Percentiles rank a stretch among this genome's conserved stretches.
These are phyloP conservation scores for Clonostachys byssicola DNA, from an alignment of 2,329 filamentous ascomycete genomes.

Conservation along the genomic window DNA sequence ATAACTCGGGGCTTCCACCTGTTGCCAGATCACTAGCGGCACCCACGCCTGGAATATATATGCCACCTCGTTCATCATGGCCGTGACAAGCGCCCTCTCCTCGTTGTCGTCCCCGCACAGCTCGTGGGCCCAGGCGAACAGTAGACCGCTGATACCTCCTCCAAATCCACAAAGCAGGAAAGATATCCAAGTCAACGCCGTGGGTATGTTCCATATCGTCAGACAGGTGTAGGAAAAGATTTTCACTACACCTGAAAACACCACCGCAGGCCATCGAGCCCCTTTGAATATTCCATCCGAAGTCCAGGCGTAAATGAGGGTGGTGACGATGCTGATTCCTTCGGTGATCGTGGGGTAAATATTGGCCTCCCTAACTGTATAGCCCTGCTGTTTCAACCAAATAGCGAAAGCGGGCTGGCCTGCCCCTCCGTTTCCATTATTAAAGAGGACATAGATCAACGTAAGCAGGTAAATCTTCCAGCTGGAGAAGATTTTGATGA, in stretches of 20 bases:
- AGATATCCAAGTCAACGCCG: constrained; percentile 59
- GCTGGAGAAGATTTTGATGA: constrained; percentile 55
- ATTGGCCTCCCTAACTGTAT: constrained; percentile 37
- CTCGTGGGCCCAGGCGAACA: constrained; percentile 44
- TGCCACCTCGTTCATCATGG: constrained; percentile 64
- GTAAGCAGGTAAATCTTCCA: constrained; percentile 63
- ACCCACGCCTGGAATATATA: constrained; percentile 69
- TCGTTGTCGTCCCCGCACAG: constrained; percentile 51
- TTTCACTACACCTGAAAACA: constrained; percentile 45
- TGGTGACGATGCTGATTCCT: constrained; percentile 50
- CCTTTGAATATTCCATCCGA: constrained; percentile 58
- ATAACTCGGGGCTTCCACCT: constrained; percentile 57
- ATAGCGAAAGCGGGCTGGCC: constrained; percentile 51
- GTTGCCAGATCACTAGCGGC: constrained; percentile 62
- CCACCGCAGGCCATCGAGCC: constrained; percentile 58
- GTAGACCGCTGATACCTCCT: constrained; percentile 38
- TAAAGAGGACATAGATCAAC: constrained; percentile 59
- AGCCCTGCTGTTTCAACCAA: constrained; percentile 39
- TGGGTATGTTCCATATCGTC: constrained; percentile 37
- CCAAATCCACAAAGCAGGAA: constrained; percentile 52
- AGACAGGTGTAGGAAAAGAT: constrained; percentile 33
- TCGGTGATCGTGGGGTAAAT: constrained; percentile 56
- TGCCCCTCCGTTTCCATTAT: constrained; percentile 45
- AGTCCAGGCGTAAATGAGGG: constrained; percentile 61
- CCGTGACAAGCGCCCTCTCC: constrained; percentile 62